Evolutionary conservation across 1,284 basidiomycete species (phyloP), one percentile per base, ranked within the genome.

Genomic region (Coniferiporia sulphurascens): DNA sequence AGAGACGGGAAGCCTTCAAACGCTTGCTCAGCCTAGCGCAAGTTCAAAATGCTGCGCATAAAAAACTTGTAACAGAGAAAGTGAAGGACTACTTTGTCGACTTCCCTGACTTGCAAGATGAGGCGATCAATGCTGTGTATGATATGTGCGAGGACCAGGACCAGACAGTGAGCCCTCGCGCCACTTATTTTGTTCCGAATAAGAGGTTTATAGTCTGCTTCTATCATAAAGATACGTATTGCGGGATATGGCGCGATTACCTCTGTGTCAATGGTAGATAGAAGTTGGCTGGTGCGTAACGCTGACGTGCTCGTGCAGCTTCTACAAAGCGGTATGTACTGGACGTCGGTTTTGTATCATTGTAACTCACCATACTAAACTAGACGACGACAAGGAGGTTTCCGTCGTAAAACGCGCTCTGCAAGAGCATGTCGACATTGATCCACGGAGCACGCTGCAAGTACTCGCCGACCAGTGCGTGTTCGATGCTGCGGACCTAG

Each of bases 121-220:
- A 81, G 32, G 84, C 84, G 4, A 86, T 89, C 66, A 85, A 89
- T 64, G 83, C 85, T 19, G 38, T 89, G 21, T 89, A 89, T 65
- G 86, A 89, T 70, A 72, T 89, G 1, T 89, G 86, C 67, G 86
- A 89, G 69, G 87, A 89, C 72, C 79, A 79, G 78, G 52, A 67
- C 77, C n/a, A 73, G 74, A 65, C 86, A 85, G 65, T 63, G 74
- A 46, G 44, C 15, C 21, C 12, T 58, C 43, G 19, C 22, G 27
- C 41, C 45, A 10, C 17, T 3, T 32, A 19, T 8, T 13, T 36
- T 27, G 54, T 51, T 55, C 32, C 27, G 36, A 45, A 50, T 58
- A 4, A 21, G 45, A 34, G 56, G 49, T 12, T 43, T 36, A 27
- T n/a, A 21, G 58, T 22, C 19, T 60, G 8, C 19, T 17, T 21